These are phyloP conservation scores for Colletotrichum lindemuthianum DNA, from an alignment of 2,329 filamentous ascomycete species.

Conservation along the genomic window DNA sequence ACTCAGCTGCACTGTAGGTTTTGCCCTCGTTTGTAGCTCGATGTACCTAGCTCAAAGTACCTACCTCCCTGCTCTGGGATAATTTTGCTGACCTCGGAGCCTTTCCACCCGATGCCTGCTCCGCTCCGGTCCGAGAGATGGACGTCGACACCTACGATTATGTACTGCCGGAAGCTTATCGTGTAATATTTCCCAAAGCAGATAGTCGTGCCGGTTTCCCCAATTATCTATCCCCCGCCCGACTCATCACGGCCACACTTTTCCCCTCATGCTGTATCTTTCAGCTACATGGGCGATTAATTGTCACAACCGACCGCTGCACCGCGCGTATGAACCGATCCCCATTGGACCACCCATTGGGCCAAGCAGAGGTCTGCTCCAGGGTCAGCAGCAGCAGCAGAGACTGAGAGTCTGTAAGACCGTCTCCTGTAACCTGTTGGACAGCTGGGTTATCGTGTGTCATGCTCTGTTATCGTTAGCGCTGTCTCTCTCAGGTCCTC, in stretches of 20 bases:
- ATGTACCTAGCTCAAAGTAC: too few relatives aligned
- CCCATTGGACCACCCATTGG: conserved; percentile 25
- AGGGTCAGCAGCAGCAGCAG: background rate
- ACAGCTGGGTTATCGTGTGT: too few relatives aligned
- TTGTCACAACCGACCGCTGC: background rate
- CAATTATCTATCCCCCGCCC: background rate
- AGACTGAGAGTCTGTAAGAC: background rate
- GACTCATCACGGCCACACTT: background rate
- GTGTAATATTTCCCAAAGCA: conserved; percentile 26
- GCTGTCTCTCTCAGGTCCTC: conserved; percentile 4
- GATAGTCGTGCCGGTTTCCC: conserved; percentile 26
- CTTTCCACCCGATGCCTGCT: background rate
- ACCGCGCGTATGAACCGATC: conserved; percentile 16
- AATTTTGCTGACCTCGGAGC: too few relatives aligned
- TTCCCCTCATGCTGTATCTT: background rate
- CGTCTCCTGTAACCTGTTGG: too few relatives aligned
- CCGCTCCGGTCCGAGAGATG: conserved; percentile 17
- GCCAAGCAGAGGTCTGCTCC: conserved; percentile 1
- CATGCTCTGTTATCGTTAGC: too few relatives aligned
- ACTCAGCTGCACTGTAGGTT: too few relatives aligned
- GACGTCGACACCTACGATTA: conserved; percentile 11
- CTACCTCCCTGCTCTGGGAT: too few relatives aligned
- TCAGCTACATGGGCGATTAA: background rate
- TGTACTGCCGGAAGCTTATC: conserved; percentile 32
- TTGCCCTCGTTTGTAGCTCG: too few relatives aligned